These are phyloP conservation scores for Andrographis paniculata DNA, from an alignment of 305 asterid genomes.

Conservation along the genomic window DNA sequence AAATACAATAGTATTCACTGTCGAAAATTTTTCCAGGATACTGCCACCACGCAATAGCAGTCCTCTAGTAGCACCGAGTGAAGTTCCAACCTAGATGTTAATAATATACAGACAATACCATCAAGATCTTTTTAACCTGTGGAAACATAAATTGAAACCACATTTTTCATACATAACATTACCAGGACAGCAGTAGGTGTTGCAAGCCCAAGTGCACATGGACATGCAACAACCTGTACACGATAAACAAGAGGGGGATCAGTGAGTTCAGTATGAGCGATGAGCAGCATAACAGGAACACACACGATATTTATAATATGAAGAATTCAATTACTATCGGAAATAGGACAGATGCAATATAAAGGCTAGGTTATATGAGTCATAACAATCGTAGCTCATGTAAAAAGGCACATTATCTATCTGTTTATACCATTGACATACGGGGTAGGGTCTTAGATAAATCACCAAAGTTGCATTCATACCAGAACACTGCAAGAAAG, in stretches of 20 bases:
- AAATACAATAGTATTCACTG: constrained; percentile 75
- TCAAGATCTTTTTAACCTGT: constrained; percentile 7
- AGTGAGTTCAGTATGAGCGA: too few species aligned
- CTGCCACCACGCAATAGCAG: constrained; percentile 98
- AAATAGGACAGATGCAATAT: too few species aligned
- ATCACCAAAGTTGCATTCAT: too few species aligned
- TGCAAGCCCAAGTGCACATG: constrained; percentile 99
- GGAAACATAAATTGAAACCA: constrained; percentile 8
- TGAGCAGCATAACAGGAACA: too few species aligned
- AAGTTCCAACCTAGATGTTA: constrained; percentile 82
- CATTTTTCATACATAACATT: constrained; percentile 19
- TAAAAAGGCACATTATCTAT: too few species aligned
- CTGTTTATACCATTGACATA: too few species aligned
- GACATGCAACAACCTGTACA: constrained; percentile 95
- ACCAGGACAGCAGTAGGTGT: constrained; percentile 99
- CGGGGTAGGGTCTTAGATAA: too few species aligned
- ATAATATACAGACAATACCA: constrained; percentile 17
- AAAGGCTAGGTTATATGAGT: too few species aligned
- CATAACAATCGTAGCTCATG: too few species aligned
- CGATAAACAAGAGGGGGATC: constrained; percentile 21
- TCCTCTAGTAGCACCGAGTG: constrained; percentile 97
- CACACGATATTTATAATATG: not conserved
- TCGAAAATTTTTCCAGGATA: constrained; percentile 75
- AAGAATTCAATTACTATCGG: not conserved
- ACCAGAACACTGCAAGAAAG: constrained; percentile 99